Base-by-base conservation (phyloP, 2,329 filamentous ascomycete species). In the Colletotrichum agaves region DNA sequence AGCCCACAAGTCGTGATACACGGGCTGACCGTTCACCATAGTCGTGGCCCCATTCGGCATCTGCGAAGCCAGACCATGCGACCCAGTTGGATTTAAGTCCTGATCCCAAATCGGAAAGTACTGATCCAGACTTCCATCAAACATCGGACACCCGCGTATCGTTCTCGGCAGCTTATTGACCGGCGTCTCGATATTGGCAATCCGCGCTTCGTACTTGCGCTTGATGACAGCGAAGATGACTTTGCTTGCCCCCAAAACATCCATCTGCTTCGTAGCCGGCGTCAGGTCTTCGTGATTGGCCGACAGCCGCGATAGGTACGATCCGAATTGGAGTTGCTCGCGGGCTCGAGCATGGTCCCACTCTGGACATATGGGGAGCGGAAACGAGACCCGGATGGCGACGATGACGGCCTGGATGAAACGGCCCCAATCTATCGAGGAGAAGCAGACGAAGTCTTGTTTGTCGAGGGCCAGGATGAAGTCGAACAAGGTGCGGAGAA, bases 81-180 rank as follows among this genome's bases (percentile, higher is more conserved):
- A 0, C 39, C 46, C 19, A 23, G 62, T 56, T 12, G 55, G 15
- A 52, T 63, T 69, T 70, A 79, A 61, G 55, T 74, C 74, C 6
- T 80, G 80, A 31, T 83, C 81, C 84, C 84, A 86, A 23, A 78
- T 71, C 0, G 80, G 76, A 27, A 84, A 74, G 52, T 82, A 85
- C 35, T 76, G 71, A n/a, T 84, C 80, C 64, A 87, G 69, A 63
- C 79, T 85, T 8, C 80, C 83, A 69, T 87, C 84, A 44, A 86
- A 75, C 82, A 87, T 84, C 13, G 85, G 85, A 66, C 85, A 87
- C 4, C 75, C 77, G 17, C 74, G 68, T n/a, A 67, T 41, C 27
- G 17, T 50, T 17, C 70, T 67, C 2, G 70, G 60, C 17, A 73
- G 69, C 52, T 73, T 63, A 6, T 72, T 67, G 12, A 68, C 62